phyloP scores from a whole-genome alignment of 2,329 filamentous ascomycete species.

The Pyrenophora tritici-repentis region DNA sequence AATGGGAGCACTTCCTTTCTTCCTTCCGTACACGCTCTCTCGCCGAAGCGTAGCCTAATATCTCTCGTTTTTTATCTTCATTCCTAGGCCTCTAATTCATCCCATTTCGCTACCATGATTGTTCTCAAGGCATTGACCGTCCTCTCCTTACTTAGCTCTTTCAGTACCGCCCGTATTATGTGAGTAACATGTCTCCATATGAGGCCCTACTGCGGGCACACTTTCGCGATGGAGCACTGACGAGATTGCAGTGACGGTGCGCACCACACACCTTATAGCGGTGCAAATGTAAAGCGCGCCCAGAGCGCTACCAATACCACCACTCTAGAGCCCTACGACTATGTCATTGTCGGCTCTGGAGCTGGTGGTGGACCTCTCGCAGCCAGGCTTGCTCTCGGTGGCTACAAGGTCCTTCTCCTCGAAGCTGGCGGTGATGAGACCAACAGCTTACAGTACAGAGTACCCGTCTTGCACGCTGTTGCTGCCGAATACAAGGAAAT shows the following conservation, averaged over 20 bases:
- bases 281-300: conserved; percentile 27
- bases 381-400: conserved; percentile 60
- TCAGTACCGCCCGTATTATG: conserved; percentile 11
- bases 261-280: conserved; percentile 21
- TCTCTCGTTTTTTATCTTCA: conserved; percentile 9
- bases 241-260: conserved; percentile 22
- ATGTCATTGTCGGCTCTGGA: conserved; percentile 65
- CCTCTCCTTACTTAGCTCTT: conserved; percentile 12
- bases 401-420: conserved; percentile 61
- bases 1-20: neutral
- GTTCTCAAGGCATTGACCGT: conserved; percentile 15
- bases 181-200: neutral
- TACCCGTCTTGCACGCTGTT: conserved; percentile 59
- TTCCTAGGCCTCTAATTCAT: conserved; percentile 1
- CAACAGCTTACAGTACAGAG: conserved; percentile 52
- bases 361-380: conserved; percentile 64
- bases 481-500: conserved; percentile 60
- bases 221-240: conserved; percentile 2
- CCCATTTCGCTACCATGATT: conserved; percentile 7
- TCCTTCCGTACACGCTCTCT: neutral
- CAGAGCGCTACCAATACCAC: conserved; percentile 14
- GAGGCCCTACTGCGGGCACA: neutral
- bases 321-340: conserved; percentile 56
- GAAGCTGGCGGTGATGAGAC: conserved; percentile 64
- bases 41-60: neutral